A percentile compares a stretch with the other conserved stretches of the same genome.
These are phyloP conservation scores for Microsporum audouinii DNA, from an alignment of 2,329 filamentous ascomycete genomes.

Conservation along the genomic window DNA sequence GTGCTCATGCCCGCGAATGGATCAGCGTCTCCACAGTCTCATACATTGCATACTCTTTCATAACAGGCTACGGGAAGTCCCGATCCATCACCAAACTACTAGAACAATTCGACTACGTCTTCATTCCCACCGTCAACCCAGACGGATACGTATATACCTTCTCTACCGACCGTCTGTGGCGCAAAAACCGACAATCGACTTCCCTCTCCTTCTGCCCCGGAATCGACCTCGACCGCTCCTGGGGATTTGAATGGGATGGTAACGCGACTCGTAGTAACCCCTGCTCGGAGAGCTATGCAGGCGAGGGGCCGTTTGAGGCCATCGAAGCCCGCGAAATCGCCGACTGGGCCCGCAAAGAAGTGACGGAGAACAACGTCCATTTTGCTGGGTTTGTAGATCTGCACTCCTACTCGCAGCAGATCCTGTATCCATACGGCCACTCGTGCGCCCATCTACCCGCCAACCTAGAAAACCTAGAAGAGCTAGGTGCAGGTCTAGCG, in stretches of 20 bases:
- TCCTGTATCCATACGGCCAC: conserved; percentile 85
- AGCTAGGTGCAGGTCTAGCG: conserved; percentile 74
- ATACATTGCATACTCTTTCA: conserved; percentile 79
- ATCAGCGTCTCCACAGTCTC: conserved; percentile 85
- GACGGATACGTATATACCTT: conserved; percentile 93
- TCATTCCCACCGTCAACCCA: conserved; percentile 81
- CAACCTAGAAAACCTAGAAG: conserved; percentile 80
- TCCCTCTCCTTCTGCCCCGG: conserved; percentile 72
- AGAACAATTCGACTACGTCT: conserved; percentile 73
- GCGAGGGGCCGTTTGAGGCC: conserved; percentile 70
- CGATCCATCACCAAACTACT: conserved; percentile 62
- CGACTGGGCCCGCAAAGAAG: conserved; percentile 73
- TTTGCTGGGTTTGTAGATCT: conserved; percentile 83
- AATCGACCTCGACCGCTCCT: conserved; percentile 78
- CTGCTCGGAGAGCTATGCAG: conserved; percentile 83
- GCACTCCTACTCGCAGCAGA: conserved; percentile 90
- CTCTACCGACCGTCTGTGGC: conserved; percentile 84
- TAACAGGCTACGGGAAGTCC: conserved; percentile 68
- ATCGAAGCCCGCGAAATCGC: conserved; percentile 65
- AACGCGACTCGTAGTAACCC: conserved; percentile 58
- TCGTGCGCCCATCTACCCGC: conserved; percentile 68
- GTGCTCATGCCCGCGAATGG: conserved; percentile 92
- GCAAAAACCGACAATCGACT: conserved; percentile 83
- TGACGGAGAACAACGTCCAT: conserved; percentile 54
- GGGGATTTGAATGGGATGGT: conserved; percentile 73